Evolutionary conservation across 1,284 basidiomycete genomes (phyloP), one percentile per base, ranked within the genome.

Genomic region (Mycocalia duriaeana): DNA sequence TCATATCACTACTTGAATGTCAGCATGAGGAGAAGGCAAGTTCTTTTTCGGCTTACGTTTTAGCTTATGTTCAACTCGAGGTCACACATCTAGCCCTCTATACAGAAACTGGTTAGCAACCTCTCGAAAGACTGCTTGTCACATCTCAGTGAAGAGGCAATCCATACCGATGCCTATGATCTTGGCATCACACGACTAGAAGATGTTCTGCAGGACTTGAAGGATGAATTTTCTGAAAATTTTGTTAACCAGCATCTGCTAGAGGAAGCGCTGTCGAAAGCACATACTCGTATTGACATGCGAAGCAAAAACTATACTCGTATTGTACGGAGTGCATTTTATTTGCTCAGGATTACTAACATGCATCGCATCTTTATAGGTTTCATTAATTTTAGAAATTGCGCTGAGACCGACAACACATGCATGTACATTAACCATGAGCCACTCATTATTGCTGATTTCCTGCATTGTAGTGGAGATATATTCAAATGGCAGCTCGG

Each of bases 1-100:
- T 92, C 35, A 64, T 82, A 46, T 72, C 82, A n/a, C 69, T 96
- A 31, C 72, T 97, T 5, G 78, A 82, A 47, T 91, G 89, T 44
- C 93, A 96, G 62, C 88, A 92, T 54, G 91, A 96, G 63, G 91
- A 94, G 61, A 97, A 97, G 77, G 89, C 84, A 59, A 31, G 59
- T 24, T 13, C 19, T 19, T 19, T 22, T 3, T 25, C 37, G 22
- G 5, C 16, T 9, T 22, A 13, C 19, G 4, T 11, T 25, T 22
- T 39, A 46, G n/a, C n/a, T n/a, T n/a, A n/a, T 23, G 39, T 31
- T 61, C 38, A 51, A 25, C 43, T 20, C 18, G 22, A n/a, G 52
- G 40, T 46, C 20, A 47, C 50, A 26, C 45, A 37, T 47, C 53
- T 55, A 90, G 89, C 89, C 94, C 18, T 94, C 92, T 0, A 81